These are phyloP conservation scores for Chlamydomonas incerta DNA, from an alignment of 139 green algal genomes.

Conservation along the genomic window DNA sequence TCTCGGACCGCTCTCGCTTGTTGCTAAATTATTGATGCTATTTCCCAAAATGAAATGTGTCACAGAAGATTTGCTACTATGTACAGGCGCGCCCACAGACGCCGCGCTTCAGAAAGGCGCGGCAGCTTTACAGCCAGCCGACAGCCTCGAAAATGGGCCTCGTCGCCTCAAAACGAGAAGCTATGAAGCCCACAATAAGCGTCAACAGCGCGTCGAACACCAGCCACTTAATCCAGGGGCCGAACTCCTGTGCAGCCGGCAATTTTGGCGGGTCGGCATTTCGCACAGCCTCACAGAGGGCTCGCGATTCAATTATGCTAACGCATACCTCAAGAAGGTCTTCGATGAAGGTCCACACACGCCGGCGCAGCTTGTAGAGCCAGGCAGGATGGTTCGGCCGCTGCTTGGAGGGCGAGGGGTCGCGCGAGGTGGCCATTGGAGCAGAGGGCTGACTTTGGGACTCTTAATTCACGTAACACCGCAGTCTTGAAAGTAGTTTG, in stretches of 20 bases:
- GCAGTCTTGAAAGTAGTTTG: too few species aligned
- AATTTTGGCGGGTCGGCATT: not conserved
- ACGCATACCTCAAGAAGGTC: constrained; percentile 33
- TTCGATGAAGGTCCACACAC: constrained; percentile 32
- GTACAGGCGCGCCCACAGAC: not conserved
- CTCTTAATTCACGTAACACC: too few species aligned
- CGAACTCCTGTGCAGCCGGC: constrained; percentile 12
- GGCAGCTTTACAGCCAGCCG: constrained; percentile 10
- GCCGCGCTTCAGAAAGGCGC: too few species aligned
- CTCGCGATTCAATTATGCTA: not conserved
- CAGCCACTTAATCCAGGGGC: constrained; percentile 36
- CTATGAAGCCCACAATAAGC: constrained; percentile 20
- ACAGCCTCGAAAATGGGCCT: constrained; percentile 35
- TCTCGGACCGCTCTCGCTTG: not conserved
- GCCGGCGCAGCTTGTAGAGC: constrained; percentile 21
- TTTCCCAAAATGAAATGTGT: not conserved
- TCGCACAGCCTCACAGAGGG: not conserved
- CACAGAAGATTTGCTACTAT: not conserved
- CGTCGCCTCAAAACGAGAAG: constrained; percentile 20
- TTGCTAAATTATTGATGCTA: not conserved
- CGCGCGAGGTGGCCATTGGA: too few species aligned
- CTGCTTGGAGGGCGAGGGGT: too few species aligned
- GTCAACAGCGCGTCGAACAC: constrained; percentile 23
- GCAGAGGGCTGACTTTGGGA: too few species aligned
- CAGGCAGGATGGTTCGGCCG: not conserved